Evolutionary conservation across 2,329 filamentous ascomycete genomes (phyloP).

Genomic region (Plectosphaerella plurivora): DNA sequence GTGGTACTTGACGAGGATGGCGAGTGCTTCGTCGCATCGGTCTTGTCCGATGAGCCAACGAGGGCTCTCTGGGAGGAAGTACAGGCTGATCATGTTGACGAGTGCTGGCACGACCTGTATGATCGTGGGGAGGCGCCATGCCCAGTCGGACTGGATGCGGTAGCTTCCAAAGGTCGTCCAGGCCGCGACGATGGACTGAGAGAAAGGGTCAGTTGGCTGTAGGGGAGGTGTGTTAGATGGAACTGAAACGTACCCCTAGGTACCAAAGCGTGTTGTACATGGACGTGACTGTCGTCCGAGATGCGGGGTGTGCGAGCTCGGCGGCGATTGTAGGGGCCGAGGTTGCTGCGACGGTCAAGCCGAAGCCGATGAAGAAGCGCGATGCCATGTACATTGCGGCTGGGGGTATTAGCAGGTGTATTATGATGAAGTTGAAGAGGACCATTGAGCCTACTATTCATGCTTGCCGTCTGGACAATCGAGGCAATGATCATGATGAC

Average conservation of each 20-base stretch:
- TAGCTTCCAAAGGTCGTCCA: conserved; percentile 34
- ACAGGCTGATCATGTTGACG: neutral
- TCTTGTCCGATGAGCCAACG: conserved; percentile 19
- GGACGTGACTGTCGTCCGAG: conserved; percentile 24
- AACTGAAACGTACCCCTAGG: neutral
- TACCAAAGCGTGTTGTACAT: conserved; percentile 22
- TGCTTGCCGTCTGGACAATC: conserved; percentile 23
- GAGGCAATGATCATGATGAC: conserved; percentile 24
- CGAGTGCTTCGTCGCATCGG: conserved; percentile 23
- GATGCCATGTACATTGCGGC: conserved; percentile 44
- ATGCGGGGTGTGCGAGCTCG: conserved; percentile 26
- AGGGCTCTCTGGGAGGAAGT: neutral
- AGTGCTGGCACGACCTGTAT: conserved; percentile 25
- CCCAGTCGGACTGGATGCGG: conserved; percentile 33
- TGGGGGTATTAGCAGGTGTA: neutral
- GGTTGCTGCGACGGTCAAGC: conserved; percentile 34
- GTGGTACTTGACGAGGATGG: neutral
- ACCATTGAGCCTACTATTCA: conserved; percentile 9
- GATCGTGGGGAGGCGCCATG: conserved; percentile 44
- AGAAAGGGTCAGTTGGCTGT: neutral
- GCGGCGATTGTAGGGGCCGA: conserved; percentile 25
- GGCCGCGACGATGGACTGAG: conserved; percentile 11
- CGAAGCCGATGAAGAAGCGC: conserved; percentile 51
- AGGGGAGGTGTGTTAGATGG: neutral
- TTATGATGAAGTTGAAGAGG: conserved; percentile 19